Evolutionary conservation across 805 yeast genomes (phyloP), one percentile per base, ranked within the genome.

Genomic region (Wickerhamiella galacta): DNA sequence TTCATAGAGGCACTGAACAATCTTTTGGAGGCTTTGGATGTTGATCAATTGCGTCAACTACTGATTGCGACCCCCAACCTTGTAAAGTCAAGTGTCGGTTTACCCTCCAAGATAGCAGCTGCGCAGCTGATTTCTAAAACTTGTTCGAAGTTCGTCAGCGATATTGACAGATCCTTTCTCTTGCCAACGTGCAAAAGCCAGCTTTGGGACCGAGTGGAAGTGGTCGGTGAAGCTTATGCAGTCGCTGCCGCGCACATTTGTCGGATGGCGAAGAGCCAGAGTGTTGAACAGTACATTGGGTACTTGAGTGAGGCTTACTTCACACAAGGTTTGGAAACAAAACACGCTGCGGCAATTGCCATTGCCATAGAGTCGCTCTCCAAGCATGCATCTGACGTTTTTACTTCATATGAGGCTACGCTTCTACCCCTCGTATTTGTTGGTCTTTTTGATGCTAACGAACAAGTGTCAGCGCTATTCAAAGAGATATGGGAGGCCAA

Each of bases 61-160:
- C 58, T 79, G 3, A 59, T 57, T 2, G 59, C 57, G 24, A 55
- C 82, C 19, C 65, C 66, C 16, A 47, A 54, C 15, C 67, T 81
- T 2, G 68, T 80, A 6, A 71, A 72, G 39, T 66, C 61, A 35
- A 69, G 92, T 0, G 79, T 85, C 15, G 96, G 96, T 0, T 59
- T 90, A 10, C 95, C 96, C 0, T 81, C 95, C 0, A 82, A 87
- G 47, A 82, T 79, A 0, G 81, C 85, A 16, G 83, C 87, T 0
- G 70, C 93, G 4, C 66, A 72, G 39, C 74, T 83, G 0, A 51
- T 85, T 8, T 80, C 75, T 6, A 64, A 70, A 14, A 51, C 82
- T 30, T 67, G 78, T 0, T 57, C 70, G 8, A 66, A 75, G 39
- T 73, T 76, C 43, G 59, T 70, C 0, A 47, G 52, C 6, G 39